Evolutionary conservation across 495 filamentous ascomycete species (phyloP), one percentile per base, ranked within the genome.

Genomic region (Podospora pseudopauciseta): DNA sequence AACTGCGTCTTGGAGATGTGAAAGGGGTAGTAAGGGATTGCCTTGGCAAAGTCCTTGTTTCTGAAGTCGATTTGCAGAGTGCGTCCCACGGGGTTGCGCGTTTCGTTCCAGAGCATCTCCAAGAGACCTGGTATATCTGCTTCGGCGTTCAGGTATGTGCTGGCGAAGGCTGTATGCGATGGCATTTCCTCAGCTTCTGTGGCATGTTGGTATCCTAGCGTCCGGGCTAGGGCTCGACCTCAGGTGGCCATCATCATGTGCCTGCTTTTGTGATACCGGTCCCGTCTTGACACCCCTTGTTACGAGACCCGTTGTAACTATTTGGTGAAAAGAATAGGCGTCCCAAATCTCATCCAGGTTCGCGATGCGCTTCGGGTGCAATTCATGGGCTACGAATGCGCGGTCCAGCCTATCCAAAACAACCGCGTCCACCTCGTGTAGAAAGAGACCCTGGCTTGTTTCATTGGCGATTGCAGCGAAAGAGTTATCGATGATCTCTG

Each of bases 11-110:
- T 56, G 54, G 54, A 56, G 19, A 56, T 56, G 54, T 56, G 54
- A 15, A 9, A 19, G 4, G 54, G 19, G 54, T 56, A 56, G 54
- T 56, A 44, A 39, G 30, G 20, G 6, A 63, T 5, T 39, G 27
- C 60, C 30, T 34, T 63, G 60, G 28, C 60, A 63, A 39, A 63
- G 28, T 63, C 60, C 23, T 63, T 27, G 18, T n/a, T 28, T 39
- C 60, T 28, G 15, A 63, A 63, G 16, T 63, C 60, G 26, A 63
- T 18, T 28, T 63, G 60, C 7, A 63, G 28, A 3, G 26, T 34
- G 15, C 60, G 28, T 28, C 58, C 58, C 13, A 28, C 18, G 11
- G 26, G 26, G 13, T 20, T 28, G 11, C n/a, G 58, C 4, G n/a
- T 28, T 60, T 60, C 58, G 58, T 60, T 23, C 58, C 58, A 23